Base-by-base conservation (phyloP, 2,329 filamentous ascomycete species). In the Cryphonectria parasitica region DNA sequence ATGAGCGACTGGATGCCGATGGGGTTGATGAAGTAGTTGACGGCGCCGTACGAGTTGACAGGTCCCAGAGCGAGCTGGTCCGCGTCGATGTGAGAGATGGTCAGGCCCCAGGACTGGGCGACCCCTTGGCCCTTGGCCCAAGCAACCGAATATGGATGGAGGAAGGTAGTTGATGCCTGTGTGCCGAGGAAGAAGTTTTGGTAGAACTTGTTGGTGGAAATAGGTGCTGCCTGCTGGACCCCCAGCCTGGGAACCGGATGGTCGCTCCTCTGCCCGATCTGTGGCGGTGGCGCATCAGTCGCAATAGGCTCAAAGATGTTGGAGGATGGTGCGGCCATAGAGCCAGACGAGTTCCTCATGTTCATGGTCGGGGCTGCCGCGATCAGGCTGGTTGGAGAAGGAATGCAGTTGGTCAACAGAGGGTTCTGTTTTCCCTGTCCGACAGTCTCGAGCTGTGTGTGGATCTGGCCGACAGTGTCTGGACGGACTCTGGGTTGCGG, bases 181-280 rank as follows among this genome's bases (percentile, higher is more conserved):
- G 85, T 86, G 5, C 90, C 91, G 0, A 98, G 84, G 78, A 94
- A 94, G 73, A 96, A 89, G 76, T 96, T 96, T 75, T 90, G 86
- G 75, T 92, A 93, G 78, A 94, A 95, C 77, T 93, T 95, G 83
- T 95, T 95, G 34, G 92, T 95, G 65, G 88, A 84, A 62, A 93
- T 81, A 3, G 90, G 88, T 0, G 78, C 78, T 1, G 80, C 75
- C 22, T 82, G 79, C 43, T 75, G 77, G 54, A 91, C 82, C 7
- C 87, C 88, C 31, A 83, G 78, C 19, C 87, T 84, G 56, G 85
- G 80, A 36, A 88, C 87, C 0, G 90, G 90, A 73, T 92, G 90
- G 73, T 90, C 87, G 28, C 81, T 75, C 39, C 83, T 83, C 56
- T 80, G 78, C 11, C 76, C 67, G 64, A 91, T 85, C 41, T 81